Evolutionary conservation across 768 basidiomycete species (phyloP).

Genomic region (Amanita phalloides): DNA sequence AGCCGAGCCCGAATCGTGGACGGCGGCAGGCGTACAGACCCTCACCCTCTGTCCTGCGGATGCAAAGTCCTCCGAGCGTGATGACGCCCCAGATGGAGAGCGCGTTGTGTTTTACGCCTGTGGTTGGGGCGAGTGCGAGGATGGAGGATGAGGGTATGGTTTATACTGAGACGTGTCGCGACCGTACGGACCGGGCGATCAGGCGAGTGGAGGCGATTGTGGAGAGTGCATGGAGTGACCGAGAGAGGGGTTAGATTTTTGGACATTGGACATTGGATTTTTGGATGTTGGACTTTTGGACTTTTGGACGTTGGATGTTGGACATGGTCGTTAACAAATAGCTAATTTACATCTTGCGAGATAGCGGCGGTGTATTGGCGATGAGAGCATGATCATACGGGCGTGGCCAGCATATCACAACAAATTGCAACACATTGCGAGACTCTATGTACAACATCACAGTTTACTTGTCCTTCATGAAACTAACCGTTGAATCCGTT

Average conservation of each 20-base stretch:
- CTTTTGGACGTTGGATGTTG: too few relatives aligned
- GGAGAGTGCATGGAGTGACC: conserved; percentile 21
- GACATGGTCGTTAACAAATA: too few relatives aligned
- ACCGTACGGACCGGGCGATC: conserved; percentile 15
- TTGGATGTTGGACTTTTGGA: too few relatives aligned
- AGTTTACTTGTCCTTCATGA: too few relatives aligned
- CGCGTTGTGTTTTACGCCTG: conserved; percentile 42
- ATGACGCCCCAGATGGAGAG: conserved; percentile 47
- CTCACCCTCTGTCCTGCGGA: conserved; percentile 22
- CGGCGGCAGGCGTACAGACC: conserved; percentile 8
- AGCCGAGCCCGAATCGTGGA: background rate
- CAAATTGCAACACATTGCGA: too few relatives aligned
- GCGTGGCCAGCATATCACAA: too few relatives aligned
- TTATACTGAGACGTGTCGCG: conserved; percentile 8
- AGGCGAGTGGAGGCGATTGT: conserved; percentile 25
- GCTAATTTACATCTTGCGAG: too few relatives aligned
- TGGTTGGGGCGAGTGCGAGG: conserved; percentile 6
- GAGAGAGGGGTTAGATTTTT: conserved; percentile 4
- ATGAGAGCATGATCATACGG: too few relatives aligned
- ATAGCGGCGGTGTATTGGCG: too few relatives aligned
- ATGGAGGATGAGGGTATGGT: background rate
- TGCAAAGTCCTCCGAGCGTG: conserved; percentile 45
- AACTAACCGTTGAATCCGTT: too few relatives aligned
- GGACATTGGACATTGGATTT: too few relatives aligned
- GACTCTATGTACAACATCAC: too few relatives aligned